A percentile compares a stretch with the other conserved stretches of the same genome.
Conservation (phyloP, 768 basidiomycete species). For the Boletellus sp. region DNA sequence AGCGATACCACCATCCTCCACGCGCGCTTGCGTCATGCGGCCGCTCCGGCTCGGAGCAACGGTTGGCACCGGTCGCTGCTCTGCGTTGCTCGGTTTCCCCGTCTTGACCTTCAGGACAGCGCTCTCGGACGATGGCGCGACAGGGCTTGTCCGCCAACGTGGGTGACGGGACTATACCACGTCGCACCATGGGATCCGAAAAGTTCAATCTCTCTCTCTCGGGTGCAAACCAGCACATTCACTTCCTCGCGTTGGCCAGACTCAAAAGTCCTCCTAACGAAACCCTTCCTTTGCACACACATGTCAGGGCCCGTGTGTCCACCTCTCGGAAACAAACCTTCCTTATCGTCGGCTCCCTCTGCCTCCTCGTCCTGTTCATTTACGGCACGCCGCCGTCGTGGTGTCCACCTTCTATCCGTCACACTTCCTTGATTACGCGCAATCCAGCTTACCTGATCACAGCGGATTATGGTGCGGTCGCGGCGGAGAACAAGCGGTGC, state of each 20-base stretch:
- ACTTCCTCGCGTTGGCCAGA: background rate
- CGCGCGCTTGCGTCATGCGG: too few species aligned
- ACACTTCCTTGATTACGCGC: conserved; percentile 12
- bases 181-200: conserved; percentile 7
- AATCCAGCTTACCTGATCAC: conserved; percentile 57
- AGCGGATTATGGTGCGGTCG: conserved; percentile 81
- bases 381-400: background rate
- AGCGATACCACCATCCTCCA: conserved; percentile 2
- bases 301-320: background rate
- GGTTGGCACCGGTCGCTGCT: too few species aligned
- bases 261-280: conserved; percentile 1
- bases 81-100: background rate
- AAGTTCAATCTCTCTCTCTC: background rate
- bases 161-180: too few species aligned
- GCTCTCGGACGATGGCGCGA: background rate
- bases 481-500: conserved; percentile 82
- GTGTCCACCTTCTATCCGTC: background rate
- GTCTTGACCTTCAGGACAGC: background rate
- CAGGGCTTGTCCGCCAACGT: too few species aligned
- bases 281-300: conserved; percentile 20
- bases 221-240: background rate
- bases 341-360: conserved; percentile 9
- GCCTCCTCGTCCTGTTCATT: conserved; percentile 11
- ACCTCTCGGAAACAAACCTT: conserved; percentile 12
- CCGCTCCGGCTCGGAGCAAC: too few species aligned